A percentile compares a stretch with the other conserved stretches of the same genome.
phyloP scores from a whole-genome alignment of 495 filamentous ascomycete species.

The Hypoxylon trugodes region DNA sequence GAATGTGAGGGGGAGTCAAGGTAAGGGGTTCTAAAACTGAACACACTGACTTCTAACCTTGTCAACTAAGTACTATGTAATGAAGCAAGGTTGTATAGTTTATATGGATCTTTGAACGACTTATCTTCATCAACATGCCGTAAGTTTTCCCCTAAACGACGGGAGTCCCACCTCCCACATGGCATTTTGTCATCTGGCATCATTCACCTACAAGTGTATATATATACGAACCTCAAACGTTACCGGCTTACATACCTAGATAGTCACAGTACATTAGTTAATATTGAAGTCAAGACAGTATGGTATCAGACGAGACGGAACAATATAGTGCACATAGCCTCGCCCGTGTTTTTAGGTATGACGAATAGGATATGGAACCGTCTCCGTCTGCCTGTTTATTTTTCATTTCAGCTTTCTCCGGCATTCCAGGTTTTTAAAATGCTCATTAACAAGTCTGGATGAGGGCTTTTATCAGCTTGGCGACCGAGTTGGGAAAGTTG shows the following conservation, averaged over 20 bases:
- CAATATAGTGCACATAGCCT: too few relatives aligned
- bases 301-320: too few relatives aligned
- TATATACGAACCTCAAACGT: not conserved
- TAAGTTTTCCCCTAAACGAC: conserved; percentile 18
- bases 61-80: not conserved
- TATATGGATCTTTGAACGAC: conserved; percentile 13
- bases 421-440: conserved; percentile 13
- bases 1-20: not conserved
- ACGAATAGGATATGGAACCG: too few relatives aligned
- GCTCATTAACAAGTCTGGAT: conserved; percentile 7
- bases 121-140: conserved; percentile 33
- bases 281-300: conserved; percentile 6
- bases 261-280: conserved; percentile 18
- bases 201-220: conserved; percentile 8
- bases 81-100: conserved; percentile 12
- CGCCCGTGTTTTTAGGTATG: too few relatives aligned
- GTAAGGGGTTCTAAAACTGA: conserved; percentile 1
- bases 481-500: conserved; percentile 32
- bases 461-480: conserved; percentile 33
- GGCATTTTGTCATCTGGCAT: conserved; percentile 31
- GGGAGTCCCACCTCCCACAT: conserved; percentile 41
- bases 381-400: not conserved
- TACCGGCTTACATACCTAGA: too few relatives aligned
- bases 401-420: conserved; percentile 2
- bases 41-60: not conserved